Percentiles rank a stretch among this genome's conserved stretches.
Evolutionary conservation across 2,329 filamentous ascomycete species (phyloP).

Genomic region (Aspergillus neoniger): DNA sequence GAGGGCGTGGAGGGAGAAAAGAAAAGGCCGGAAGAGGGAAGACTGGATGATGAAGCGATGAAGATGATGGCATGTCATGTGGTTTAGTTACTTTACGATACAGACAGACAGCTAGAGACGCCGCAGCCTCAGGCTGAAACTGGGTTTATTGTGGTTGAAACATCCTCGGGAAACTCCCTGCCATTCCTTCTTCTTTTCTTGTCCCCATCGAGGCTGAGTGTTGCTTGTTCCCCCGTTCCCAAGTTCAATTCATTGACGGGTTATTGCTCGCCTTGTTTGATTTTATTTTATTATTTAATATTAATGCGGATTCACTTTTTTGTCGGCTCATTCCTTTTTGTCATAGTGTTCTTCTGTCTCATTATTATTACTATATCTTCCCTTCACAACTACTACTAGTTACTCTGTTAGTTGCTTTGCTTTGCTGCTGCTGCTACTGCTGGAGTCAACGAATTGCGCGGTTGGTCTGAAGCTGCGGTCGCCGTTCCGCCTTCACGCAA

Average conservation of each 20-base stretch:
- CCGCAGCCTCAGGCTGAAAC: neutral
- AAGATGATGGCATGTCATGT: neutral
- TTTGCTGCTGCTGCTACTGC: neutral
- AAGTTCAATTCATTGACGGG: neutral
- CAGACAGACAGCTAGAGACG: neutral
- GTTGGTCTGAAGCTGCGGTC: constrained; percentile 36
- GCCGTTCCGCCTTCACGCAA: constrained; percentile 33
- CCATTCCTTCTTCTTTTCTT: neutral
- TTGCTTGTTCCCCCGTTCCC: neutral
- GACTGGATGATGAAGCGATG: neutral
- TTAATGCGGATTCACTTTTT: too few species aligned
- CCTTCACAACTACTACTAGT: too few species aligned
- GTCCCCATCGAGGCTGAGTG: too few species aligned
- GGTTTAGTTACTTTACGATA: neutral
- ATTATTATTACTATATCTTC: neutral
- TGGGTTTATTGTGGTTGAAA: too few species aligned
- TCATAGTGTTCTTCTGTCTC: neutral
- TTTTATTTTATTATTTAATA: too few species aligned
- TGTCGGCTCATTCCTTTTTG: too few species aligned
- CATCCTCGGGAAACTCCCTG: too few species aligned
- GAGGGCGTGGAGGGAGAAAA: neutral
- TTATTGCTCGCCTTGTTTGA: too few species aligned
- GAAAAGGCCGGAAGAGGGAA: constrained; percentile 1
- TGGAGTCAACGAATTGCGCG: constrained; percentile 31
- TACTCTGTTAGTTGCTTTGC: neutral